Evolutionary conservation across 139 green algal species (phyloP), one percentile per base, ranked within the genome.

Genomic region (Chlorella sp.): DNA sequence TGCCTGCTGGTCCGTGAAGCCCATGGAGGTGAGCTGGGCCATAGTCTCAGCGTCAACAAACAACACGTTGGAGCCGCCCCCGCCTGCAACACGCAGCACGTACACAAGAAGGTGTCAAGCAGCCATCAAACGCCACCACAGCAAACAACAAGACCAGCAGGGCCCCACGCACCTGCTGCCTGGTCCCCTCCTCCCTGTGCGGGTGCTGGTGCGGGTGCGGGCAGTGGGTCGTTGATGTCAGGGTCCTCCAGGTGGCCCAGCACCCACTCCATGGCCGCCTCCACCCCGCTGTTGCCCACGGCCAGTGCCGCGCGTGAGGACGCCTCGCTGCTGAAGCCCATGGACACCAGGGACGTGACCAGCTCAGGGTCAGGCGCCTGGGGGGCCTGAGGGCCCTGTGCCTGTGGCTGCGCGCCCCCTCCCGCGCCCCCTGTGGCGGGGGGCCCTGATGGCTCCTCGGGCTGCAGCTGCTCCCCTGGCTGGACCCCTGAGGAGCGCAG

Each of bases 191-290:
- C 55, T 59, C 35, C 23, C 35, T 42, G 61, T 55, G 67, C 50
- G 20, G 62, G 10, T 4, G 27, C 27, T 36, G 5, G 62, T 36
- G 62, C 62, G 17, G 64, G 71, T 51, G 33, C 68, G 36, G 84
- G 80, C 67, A 94, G 80, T 0, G 93, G 91, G 32, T 93, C 87
- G 74, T 97, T 93, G 72, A 97, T 86, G 80, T 96, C 91, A 0
- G 88, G 24, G 49, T 99, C 95, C 34, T 94, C 91, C 90, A 97
- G 93, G 88, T 98, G 94, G 0, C 62, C 73, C 29, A 98, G 77
- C 61, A 98, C 72, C 91, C 92, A 98, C 72, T 98, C 91, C 86
- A 95, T 95, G 60, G 89, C 87, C 0, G 86, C 84, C 73, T 98
- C 95, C 5, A 80, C 83, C 3, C 85, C 80, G 2, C 31, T 34